Evolutionary conservation across 192 early-diverging fungal genomes (phyloP), one percentile per base, ranked within the genome.

Genomic region (Podila clonocystis): DNA sequence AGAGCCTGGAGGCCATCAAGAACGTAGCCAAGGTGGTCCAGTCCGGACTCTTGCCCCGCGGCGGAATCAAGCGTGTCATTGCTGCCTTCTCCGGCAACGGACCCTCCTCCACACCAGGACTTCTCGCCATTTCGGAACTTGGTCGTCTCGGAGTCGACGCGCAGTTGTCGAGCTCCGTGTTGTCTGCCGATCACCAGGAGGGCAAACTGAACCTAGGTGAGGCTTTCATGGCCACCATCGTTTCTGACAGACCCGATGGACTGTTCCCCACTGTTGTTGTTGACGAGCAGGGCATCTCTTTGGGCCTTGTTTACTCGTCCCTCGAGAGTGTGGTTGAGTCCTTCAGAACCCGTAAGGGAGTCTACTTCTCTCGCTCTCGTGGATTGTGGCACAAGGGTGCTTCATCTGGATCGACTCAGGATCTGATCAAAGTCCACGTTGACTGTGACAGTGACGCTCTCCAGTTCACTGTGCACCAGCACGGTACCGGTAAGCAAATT

Each of bases 321-420:
- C 68, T 73, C 3, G 87, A 93, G 65, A 97, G 95, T 72, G 85
- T 99, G 26, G 82, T 88, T 5, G 95, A 97, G 63, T 90, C 97
- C 0, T 80, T 99, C 58, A 85, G 85, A 29, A 90, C 90, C 0
- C 88, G 91, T 6, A 82, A 89, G 58, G 98, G 98, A n/a, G 96
- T 98, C 13, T 99, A 98, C 87, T 93, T 95, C 82, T 95, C 94
- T 38, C 88, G 98, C 58, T 83, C 72, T 17, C 88, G 96, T 52
- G 96, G 96, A 24, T 86, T 99, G 15, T 99, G 98, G 98, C 91
- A 95, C 82, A 99, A 99, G 84, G 98, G 98, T 12, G 85, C 91
- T 50, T 95, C 98, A 1, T 98, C 97, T 1, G 97, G 97, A 38
- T 93, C 98, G 5, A 94, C 93, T n/a, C 98, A 99, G 83, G 85